Percentiles rank a stretch among this genome's conserved stretches.
phyloP scores from a whole-genome alignment of 805 yeast genomes.

The Hyphopichia homilentoma region DNA sequence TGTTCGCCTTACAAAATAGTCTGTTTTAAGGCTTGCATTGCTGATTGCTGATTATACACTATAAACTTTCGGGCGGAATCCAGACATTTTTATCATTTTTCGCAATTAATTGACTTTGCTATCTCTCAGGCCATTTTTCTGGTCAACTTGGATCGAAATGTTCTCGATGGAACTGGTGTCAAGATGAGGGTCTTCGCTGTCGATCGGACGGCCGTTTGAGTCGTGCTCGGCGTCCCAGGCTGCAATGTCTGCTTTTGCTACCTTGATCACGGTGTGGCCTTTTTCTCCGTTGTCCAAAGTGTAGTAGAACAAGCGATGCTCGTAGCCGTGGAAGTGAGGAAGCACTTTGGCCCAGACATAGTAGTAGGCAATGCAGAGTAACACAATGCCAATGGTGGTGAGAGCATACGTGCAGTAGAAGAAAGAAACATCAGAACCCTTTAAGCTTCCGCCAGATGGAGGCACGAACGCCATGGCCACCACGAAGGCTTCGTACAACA shows the following conservation, averaged over 20 bases:
- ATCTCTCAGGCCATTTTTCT: too few relatives aligned
- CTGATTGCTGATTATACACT: too few relatives aligned
- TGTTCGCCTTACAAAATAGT: too few relatives aligned
- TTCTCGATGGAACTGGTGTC: not conserved
- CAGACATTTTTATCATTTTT: too few relatives aligned
- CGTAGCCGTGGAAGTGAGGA: conserved; percentile 29
- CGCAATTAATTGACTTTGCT: too few relatives aligned
- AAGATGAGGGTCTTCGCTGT: conserved; percentile 3
- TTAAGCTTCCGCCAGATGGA: conserved; percentile 33
- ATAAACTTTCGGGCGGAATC: too few relatives aligned
- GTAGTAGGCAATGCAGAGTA: conserved; percentile 30
- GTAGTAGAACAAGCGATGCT: conserved; percentile 26
- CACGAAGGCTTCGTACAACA: conserved; percentile 34
- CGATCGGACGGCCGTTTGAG: conserved; percentile 8
- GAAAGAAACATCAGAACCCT: conserved; percentile 40
- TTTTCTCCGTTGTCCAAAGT: conserved; percentile 32
- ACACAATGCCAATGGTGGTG: conserved; percentile 30
- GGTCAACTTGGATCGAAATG: too few relatives aligned
- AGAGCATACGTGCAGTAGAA: conserved; percentile 42
- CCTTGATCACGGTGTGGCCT: conserved; percentile 38
- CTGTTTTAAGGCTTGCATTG: too few relatives aligned
- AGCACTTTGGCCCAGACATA: conserved; percentile 32
- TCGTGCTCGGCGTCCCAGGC: conserved; percentile 30
- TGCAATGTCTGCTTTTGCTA: conserved; percentile 22
- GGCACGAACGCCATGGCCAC: conserved; percentile 41